Base-by-base conservation (phyloP, 225 moss, liverwort and hornwort species). In the Neckera pumila region DNA sequence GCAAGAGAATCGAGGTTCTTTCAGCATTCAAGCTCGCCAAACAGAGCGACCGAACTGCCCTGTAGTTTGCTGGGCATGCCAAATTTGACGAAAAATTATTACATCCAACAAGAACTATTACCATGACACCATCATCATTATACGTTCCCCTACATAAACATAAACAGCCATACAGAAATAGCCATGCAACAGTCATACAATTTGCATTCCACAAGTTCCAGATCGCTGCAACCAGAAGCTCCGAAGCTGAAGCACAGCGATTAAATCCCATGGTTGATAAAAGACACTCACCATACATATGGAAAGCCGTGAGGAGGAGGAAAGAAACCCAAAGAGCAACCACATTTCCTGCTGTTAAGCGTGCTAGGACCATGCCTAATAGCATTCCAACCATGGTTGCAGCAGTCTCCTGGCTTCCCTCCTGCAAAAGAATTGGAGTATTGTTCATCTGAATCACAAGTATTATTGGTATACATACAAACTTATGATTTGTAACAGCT, bases 331-430 rank as follows among this genome's bases (percentile, higher is more conserved):
- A 99, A 81, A 99, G 94, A 57, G 94, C 91, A 77, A 96, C 65
- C 84, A 93, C 92, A 89, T 92, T 91, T 86, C 97, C 96, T 54
- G 97, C 92, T 75, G 99, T 97, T 72, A 95, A 90, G 36, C 97
- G 97, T 74, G 99, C 99, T 83, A 99, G 85, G 45, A 95, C 82
- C 89, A 99, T 97, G 83, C 99, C 99, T 79, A 99, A 58, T 43
- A 97, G 86, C 97, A 99, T 99, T 83, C 99, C 99, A 84, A 96
- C 94, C 95, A 99, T 95, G 54, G 99, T 99, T 84, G 99, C 99
- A 90, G 97, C 97, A 89, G 99, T 99, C 90, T 99, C 99, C 89
- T 99, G 99, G 86, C 99, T 99, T 84, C 99, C 99, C 86, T 99
- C 99, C 99, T 99, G 93, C 92, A 93, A 74, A 87, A 79, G 59